Evolutionary conservation across 768 basidiomycete species (phyloP).

Genomic region (Boletus rubroflammeus): DNA sequence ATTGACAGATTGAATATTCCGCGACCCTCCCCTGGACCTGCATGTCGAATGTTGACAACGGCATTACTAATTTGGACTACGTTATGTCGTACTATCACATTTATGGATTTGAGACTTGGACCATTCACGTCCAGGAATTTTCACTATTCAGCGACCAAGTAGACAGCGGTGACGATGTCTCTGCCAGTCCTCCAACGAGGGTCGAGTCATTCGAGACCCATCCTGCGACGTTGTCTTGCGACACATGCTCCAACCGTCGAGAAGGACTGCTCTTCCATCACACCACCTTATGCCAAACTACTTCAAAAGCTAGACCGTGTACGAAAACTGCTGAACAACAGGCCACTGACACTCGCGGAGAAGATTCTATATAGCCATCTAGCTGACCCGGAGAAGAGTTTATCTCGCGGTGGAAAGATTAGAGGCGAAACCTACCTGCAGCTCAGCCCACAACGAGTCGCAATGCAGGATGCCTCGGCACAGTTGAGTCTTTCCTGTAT

Average conservation of each 20-base stretch:
- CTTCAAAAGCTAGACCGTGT: slow-evolving; percentile 68
- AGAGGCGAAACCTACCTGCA: slow-evolving; percentile 89
- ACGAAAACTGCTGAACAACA: slow-evolving; percentile 59
- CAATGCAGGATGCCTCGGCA: slow-evolving; percentile 94
- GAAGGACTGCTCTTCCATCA: slow-evolving; percentile 70
- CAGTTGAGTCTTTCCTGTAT: slow-evolving; percentile 53
- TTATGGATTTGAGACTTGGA: no score
- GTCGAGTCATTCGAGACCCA: slow-evolving; percentile 10
- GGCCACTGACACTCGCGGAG: slow-evolving; percentile 91
- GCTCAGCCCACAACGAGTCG: slow-evolving; percentile 87
- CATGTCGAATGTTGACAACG: no score
- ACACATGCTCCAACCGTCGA: slow-evolving; percentile 41
- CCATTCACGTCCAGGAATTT: no score
- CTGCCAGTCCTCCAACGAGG: slow-evolving; percentile 19
- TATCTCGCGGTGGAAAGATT: slow-evolving; percentile 62
- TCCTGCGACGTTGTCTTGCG: slow-evolving; percentile 33
- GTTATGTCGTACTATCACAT: no score
- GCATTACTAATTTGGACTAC: no score
- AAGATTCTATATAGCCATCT: slow-evolving; percentile 97
- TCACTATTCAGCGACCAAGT: no score
- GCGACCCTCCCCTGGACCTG: no score
- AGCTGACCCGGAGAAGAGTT: slow-evolving; percentile 66
- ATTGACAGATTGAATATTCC: no score
- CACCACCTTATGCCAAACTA: slow-evolving; percentile 77
- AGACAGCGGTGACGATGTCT: slow-evolving; percentile 17